phyloP scores from a whole-genome alignment of 768 basidiomycete species.

The Boletus insuetus region DNA sequence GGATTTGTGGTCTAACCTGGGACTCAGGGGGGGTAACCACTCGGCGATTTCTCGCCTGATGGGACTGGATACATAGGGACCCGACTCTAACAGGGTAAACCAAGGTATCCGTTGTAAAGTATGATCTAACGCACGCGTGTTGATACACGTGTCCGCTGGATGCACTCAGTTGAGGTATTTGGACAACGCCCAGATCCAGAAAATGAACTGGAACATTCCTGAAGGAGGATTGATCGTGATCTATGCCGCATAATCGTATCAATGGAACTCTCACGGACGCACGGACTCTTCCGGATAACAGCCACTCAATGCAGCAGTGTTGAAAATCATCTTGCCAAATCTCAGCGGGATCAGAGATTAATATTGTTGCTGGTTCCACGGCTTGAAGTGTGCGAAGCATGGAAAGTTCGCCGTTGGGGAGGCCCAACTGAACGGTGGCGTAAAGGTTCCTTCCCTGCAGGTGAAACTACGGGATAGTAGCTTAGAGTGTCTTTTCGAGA shows the following conservation, averaged over 20 bases:
- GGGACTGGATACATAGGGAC: conserved; percentile 13
- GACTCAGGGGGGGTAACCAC: conserved; percentile 15
- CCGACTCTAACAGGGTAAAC: conserved; percentile 4
- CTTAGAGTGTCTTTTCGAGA: conserved; percentile 1
- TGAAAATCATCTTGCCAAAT: conserved; percentile 25
- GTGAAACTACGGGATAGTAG: neutral
- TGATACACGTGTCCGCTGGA: conserved; percentile 26
- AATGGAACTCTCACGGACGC: conserved; percentile 25
- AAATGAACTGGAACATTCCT: conserved; percentile 20
- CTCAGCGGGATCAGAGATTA: conserved; percentile 21
- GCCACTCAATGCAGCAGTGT: conserved; percentile 13
- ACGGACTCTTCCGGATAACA: conserved; percentile 22
- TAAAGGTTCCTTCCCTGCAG: neutral
- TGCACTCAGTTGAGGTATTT: conserved; percentile 14
- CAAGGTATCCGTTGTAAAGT: conserved; percentile 7
- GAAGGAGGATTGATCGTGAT: conserved; percentile 21
- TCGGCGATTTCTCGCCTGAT: conserved; percentile 18
- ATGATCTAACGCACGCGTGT: conserved; percentile 7
- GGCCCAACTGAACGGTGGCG: conserved; percentile 1
- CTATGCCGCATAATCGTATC: conserved; percentile 23
- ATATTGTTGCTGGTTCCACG: conserved; percentile 16
- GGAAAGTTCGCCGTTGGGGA: conserved; percentile 3
- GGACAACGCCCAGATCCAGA: conserved; percentile 20
- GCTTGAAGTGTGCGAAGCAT: conserved; percentile 6
- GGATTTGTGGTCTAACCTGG: conserved; percentile 9